Evolutionary conservation across 2,329 filamentous ascomycete species (phyloP), one percentile per base, ranked within the genome.

Genomic region (Colletotrichum scovillei): DNA sequence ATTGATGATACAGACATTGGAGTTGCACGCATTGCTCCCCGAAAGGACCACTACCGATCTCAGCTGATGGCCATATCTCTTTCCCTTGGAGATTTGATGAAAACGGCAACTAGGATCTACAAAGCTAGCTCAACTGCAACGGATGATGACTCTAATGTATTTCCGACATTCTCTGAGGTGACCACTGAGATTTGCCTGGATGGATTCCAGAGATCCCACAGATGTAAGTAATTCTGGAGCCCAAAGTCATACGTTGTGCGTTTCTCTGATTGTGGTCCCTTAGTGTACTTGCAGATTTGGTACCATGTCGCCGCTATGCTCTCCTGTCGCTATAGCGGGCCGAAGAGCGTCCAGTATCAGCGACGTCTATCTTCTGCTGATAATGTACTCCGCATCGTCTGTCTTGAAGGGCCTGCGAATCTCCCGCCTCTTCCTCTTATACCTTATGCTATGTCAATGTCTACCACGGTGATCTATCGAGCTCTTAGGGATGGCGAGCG

Each of bases 231-330:
- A 22, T 2, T 14, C 8, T n/a, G 2, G 4, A 30, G 4, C 7
- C 19, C n/a, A 9, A 6, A 12, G 7, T 56, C 8, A 7, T 52
- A 4, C 16, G 22, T n/a, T 22, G 5, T 9, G 38, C n/a, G 4
- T 49, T 49, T 49, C 42, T 49, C 42, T 22, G 19, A 22, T 56
- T n/a, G 14, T 2, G 24, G 11, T 2, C 12, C 7, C 28, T 49
- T 49, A 76, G 75, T 52, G 2, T 77, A 77, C 28, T 57, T 77
- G 7, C 74, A 77, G 26, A 64, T 76, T 19, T 77, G 76, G 76
- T 77, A 76, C 49, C 76, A 77, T 14, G 57, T 76, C 7, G 67
- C 76, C 7, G 76, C 76, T 30, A 76, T 77, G 76, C 70, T 77
- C 1, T 76, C 76, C 3, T 77, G 76, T 38, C 65, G 74, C 24